Base-by-base conservation (phyloP, 371 early-diverging fungal species). In the Batrachochytrium dendrobatidis region DNA sequence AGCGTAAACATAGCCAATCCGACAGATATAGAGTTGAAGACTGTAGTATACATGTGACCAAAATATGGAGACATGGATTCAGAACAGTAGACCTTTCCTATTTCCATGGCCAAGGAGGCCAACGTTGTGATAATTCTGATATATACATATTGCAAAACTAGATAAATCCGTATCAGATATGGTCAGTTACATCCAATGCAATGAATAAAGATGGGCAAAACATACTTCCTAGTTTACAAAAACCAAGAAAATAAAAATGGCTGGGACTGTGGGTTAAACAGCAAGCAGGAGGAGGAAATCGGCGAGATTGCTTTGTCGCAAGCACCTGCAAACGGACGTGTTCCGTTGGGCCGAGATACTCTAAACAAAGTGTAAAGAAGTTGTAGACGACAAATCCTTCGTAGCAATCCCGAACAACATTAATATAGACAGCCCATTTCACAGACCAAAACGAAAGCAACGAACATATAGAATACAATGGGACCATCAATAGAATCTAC, bases 381-480 rank as follows among this genome's bases (percentile, higher is more conserved):
- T 61, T 56, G 50, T 66, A 72, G 39, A 72, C 69, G n/a, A 69
- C 66, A 58, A 72, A 72, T 2, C 65, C 72, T 56, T 72, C 72
- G 49, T 71, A 71, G 39, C 65, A 53, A 50, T 67, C 66, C 15
- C 63, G 63, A 39, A 59, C 58, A 24, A 71, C 35, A 29, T 56
- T 58, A 43, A 68, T 50, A 48, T 62, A 65, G 24, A 65, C 49
- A 3, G 62, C 59, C 24, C 34, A 24, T n/a, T 55, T 32, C 10
- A 63, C 46, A 45, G 60, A 66, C 15, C 46, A 50, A 53, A 66
- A 71, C n/a, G 65, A 53, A 17, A 71, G 33, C 34, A 58, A 65
- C 1, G 68, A 64, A 43, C 68, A 67, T 29, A 68, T 31, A 3
- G 71, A 61, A 35, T 71, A 71, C 3, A 58, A 32, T 0, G 71